These are phyloP conservation scores for Yamadazyma siamensis DNA, from an alignment of 1,139 yeast genomes.

Conservation along the genomic window DNA sequence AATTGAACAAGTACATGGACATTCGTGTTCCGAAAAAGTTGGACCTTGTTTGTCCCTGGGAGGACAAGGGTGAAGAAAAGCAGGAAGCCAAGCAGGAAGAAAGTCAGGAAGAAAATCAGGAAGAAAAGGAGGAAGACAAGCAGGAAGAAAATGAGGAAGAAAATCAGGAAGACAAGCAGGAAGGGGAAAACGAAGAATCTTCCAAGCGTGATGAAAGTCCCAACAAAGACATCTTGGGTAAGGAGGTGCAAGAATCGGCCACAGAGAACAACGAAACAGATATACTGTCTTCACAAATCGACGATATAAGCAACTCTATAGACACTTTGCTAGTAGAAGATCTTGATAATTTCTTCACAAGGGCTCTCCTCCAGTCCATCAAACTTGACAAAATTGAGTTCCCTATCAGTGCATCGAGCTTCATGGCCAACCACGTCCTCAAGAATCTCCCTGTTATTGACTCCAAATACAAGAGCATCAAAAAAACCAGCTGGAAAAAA, in stretches of 20 bases:
- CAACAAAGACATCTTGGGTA: slow-evolving; percentile 4
- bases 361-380: slow-evolving; percentile 68
- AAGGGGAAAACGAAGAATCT: slow-evolving; percentile 3
- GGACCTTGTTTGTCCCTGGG: slow-evolving; percentile 19
- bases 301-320: slow-evolving; percentile 7
- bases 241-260: slow-evolving; percentile 10
- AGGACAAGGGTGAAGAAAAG: slow-evolving; percentile 9
- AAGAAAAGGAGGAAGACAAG: slow-evolving; percentile 4
- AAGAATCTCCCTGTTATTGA: slow-evolving; percentile 66
- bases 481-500: slow-evolving; percentile 87
- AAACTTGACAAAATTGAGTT: slow-evolving; percentile 52
- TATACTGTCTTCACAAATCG: not conserved
- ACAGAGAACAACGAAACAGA: too few relatives aligned
- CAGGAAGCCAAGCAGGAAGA: slow-evolving; percentile 1
- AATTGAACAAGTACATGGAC: slow-evolving; percentile 43
- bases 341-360: slow-evolving; percentile 70
- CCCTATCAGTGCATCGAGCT: slow-evolving; percentile 69
- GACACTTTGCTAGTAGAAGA: slow-evolving; percentile 54
- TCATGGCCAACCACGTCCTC: slow-evolving; percentile 67
- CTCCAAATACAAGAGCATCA: slow-evolving; percentile 58
- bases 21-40: slow-evolving; percentile 39
- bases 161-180: slow-evolving; percentile 5
- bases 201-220: not conserved
- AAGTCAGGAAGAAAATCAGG: slow-evolving; percentile 4
- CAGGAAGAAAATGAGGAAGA: too few relatives aligned